Evolutionary conservation across 768 basidiomycete species (phyloP), one percentile per base, ranked within the genome.

Genomic region (Gloeophyllum trabeum): DNA sequence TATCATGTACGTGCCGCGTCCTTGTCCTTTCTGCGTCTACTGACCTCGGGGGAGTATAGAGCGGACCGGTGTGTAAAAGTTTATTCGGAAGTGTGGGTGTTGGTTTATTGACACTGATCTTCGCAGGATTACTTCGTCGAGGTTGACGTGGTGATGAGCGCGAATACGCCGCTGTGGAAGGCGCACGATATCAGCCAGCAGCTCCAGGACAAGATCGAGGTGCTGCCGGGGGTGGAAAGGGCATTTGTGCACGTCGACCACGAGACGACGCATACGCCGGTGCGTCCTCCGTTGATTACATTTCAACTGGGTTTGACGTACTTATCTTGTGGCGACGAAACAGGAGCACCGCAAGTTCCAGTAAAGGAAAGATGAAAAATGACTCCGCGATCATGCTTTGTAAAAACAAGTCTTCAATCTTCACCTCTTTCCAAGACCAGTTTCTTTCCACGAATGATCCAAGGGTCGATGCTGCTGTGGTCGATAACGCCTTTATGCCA

Each of bases 221-320:
- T 77, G 13, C 64, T 96, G 28, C 89, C 91, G 2, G 84, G 88
- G 52, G 92, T 96, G 34, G 91, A 87, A 48, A 69, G 92, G 26
- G 92, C 92, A 26, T 96, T 93, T 58, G 90, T 96, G 20, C 92
- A 96, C 55, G 88, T 94, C 45, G 92, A 96, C 61, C 83, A 94
- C 53, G 92, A 94, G 62, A 82, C 84, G 4, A 82, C 80, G n/a
- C 91, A 93, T 61, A 55, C 62, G 39, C 78, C 78, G 7, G 79
- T 80, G 43, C 36, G 69, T 52, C 23, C 20, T 25, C 18, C 23
- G 18, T 24, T 48, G n/a, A n/a, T n/a, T n/a, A n/a, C n/a, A n/a
- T n/a, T n/a, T n/a, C n/a, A n/a, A n/a, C n/a, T n/a, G n/a, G n/a
- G n/a, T n/a, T n/a, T n/a, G n/a, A n/a, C n/a, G n/a, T n/a, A n/a